Base-by-base conservation (phyloP, 495 filamentous ascomycete species). In the Darksidea phi region DNA sequence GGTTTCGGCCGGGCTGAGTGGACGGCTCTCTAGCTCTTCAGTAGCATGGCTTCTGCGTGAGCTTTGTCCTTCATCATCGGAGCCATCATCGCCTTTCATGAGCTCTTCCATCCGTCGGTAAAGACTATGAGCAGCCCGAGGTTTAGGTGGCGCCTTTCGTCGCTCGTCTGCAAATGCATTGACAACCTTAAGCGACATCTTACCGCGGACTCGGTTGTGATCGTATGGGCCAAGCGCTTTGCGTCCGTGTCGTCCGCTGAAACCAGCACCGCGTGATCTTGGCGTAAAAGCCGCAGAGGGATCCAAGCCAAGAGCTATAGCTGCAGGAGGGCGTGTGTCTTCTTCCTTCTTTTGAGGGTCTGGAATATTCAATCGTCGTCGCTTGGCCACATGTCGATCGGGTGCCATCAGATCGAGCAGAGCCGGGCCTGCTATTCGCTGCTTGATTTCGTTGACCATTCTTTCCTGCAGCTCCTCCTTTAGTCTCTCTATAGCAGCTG, bases 391-490 rank as follows among this genome's bases (percentile, higher is more conserved):
- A 72, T 93, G 91, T 48, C 88, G 86, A 54, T 81, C 82, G 2
- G 94, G 90, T 63, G 96, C 89, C 42, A 99, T 83, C 72, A 85
- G 89, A 34, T 91, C 82, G 69, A 89, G 91, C 34, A 99, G 73
- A n/a, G 84, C 81, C 1, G 90, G 88, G 2, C 85, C 87, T 12
- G 86, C 89, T 41, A 97, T 86, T 59, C 91, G 86, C 54, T 85
- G 88, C 69, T 90, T 89, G 63, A 95, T 86, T 70, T 95, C 88
- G 65, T 86, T 86, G 51, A 97, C 80, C 18, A 99, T 74, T 70
- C 92, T 90, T 66, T 91, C 85, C 58, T 81, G 86, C 70, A 97
- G 77, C 69, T 97, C 91, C n/a, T 82, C 82, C 47, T 85, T 81
- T 15, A 96, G 79, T 50, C 87, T 82, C 32, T 91, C 84, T 18